Base-by-base conservation (phyloP, 805 yeast species). In the Alloascoidea africana region DNA sequence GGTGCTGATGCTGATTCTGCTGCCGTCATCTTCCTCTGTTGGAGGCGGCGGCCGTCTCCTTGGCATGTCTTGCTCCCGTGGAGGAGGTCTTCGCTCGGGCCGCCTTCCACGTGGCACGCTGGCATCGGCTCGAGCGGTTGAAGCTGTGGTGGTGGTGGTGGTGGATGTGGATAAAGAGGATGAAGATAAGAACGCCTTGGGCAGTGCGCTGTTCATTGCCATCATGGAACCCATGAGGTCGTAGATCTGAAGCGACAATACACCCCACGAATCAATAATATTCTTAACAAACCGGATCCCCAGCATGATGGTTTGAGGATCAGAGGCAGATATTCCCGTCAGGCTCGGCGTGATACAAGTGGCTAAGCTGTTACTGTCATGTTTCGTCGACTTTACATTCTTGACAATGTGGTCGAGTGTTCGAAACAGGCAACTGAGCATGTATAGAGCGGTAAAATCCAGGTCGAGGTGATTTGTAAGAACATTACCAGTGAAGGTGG, bases 251-350 rank as follows among this genome's bases (percentile, higher is more conserved):
- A n/a, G 35, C 13, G 38, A 43, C 8, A 70, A 52, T 3, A 45
- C 43, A 2, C 48, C 52, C 76, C 80, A 79, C 45, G 62, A 50
- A 23, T 62, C 70, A 32, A 78, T 46, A 4, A 77, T 44, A 41
- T 70, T 73, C 39, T 64, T 66, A 15, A 75, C 54, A 40, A 68
- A 72, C 36, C 82, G 57, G 16, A 64, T 60, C 1, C 77, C 73
- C 14, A 77, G 62, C 4, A 68, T 59, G 4, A 66, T 44, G 35
- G 63, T 55, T 42, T 73, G 74, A 33, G 64, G 62, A 41, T 63
- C 66, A 3, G 66, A 59, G 2, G 61, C 48, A 23, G 55, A 56
- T 44, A 69, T 70, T 34, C 77, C 77, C 39, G 77, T 66, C 19
- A 80, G 45, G 11, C 78, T 65, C 14, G 76, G 72, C 5, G 70